Evolutionary conservation across 176 grass and related monocot species (phyloP).

Genomic region (Raddia guianensis): DNA sequence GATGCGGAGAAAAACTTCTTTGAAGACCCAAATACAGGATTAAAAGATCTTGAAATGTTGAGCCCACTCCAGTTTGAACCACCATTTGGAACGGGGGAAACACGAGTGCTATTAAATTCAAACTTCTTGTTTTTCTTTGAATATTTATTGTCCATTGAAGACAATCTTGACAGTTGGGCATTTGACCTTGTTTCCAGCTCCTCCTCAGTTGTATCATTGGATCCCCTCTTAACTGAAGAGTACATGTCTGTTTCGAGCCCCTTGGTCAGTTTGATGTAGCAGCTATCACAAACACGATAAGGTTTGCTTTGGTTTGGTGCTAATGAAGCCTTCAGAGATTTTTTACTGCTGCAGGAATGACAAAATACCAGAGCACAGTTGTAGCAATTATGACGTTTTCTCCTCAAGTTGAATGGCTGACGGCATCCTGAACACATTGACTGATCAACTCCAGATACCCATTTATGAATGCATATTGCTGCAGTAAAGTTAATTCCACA

Average conservation of each 20-base stretch:
- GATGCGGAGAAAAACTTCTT: constrained; percentile 97
- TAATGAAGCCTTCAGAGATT: constrained; percentile 86
- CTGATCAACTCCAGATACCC: constrained; percentile 94
- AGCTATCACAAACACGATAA: constrained; percentile 87
- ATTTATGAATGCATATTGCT: constrained; percentile 99
- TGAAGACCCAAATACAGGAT: constrained; percentile 97
- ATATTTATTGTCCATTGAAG: constrained; percentile 78
- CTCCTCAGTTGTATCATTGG: constrained; percentile 64
- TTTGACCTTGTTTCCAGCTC: constrained; percentile 73
- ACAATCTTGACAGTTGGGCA: constrained; percentile 77
- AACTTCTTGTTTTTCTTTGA: constrained; percentile 95
- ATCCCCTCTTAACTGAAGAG: constrained; percentile 62
- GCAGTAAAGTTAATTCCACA: constrained; percentile 98
- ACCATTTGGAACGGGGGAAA: constrained; percentile 90
- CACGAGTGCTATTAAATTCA: constrained; percentile 86
- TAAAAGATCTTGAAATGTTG: constrained; percentile 93
- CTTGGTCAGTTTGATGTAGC: constrained; percentile 84
- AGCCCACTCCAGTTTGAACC: constrained; percentile 78
- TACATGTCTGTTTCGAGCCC: constrained; percentile 58
- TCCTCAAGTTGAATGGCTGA: constrained; percentile 94
- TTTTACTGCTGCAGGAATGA: constrained; percentile 94
- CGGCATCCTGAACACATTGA: constrained; percentile 98
- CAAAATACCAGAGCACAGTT: constrained; percentile 96
- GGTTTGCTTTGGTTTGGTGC: constrained; percentile 96
- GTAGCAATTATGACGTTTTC: constrained; percentile 98